These are phyloP conservation scores for Umbellularia californica DNA, from an alignment of 164 flowering plant species.

Conservation along the genomic window DNA sequence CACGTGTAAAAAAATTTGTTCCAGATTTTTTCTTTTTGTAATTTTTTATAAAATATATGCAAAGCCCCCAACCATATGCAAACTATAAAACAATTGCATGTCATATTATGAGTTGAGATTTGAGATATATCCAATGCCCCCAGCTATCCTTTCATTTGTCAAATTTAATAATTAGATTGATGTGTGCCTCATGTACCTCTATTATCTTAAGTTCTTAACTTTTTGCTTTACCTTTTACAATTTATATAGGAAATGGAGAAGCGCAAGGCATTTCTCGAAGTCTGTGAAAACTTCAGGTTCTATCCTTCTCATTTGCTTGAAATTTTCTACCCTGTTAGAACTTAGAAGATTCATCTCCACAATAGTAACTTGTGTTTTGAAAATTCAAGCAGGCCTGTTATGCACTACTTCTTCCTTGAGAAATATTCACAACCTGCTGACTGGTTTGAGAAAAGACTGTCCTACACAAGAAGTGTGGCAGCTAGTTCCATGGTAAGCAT, in stretches of 20 bases:
- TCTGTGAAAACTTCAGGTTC: conserved; percentile 87
- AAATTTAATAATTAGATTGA: too few species aligned
- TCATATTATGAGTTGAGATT: too few species aligned
- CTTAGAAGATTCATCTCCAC: neutral
- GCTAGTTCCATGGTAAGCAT: conserved; percentile 90
- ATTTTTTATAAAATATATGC: too few species aligned
- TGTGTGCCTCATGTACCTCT: neutral
- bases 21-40: too few species aligned
- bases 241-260: conserved; percentile 70
- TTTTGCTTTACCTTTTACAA: conserved; percentile 8
- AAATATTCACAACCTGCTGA: conserved; percentile 85
- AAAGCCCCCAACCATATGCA: too few species aligned
- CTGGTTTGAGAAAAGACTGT: conserved; percentile 95
- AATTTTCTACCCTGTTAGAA: too few species aligned
- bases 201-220: neutral
- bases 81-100: too few species aligned
- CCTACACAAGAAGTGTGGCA: conserved; percentile 94
- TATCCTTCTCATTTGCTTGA: neutral
- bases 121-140: too few species aligned
- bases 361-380: neutral
- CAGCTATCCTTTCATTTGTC: too few species aligned
- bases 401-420: conserved; percentile 95
- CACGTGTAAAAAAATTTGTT: too few species aligned
- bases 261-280: conserved; percentile 77
- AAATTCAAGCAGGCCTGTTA: conserved; percentile 73